These are phyloP conservation scores for Mycena leptocephala DNA, from an alignment of 768 basidiomycete genomes.

Conservation along the genomic window DNA sequence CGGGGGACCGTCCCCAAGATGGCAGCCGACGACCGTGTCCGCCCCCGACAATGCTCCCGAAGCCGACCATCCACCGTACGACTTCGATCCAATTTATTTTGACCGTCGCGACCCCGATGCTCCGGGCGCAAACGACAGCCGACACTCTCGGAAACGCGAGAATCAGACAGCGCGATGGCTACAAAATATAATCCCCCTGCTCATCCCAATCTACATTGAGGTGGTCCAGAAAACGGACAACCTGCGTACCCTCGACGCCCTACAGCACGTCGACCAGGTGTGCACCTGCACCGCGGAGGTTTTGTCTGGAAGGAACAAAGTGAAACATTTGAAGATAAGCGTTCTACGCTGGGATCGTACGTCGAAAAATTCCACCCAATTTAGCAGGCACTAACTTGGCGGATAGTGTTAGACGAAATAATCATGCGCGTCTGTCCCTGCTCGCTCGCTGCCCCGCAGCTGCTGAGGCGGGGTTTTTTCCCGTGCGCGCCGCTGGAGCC, in stretches of 20 bases:
- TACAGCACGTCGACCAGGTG: background rate
- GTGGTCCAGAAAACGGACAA: background rate
- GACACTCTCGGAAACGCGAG: background rate
- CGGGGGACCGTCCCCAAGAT: background rate
- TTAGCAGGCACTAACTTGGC: background rate
- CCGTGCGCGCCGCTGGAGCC: conserved; percentile 48
- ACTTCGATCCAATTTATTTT: background rate
- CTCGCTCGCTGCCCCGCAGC: conserved; percentile 35
- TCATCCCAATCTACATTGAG: background rate
- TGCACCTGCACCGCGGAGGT: background rate
- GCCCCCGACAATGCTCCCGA: background rate
- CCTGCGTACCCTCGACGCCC: background rate
- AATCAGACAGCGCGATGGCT: background rate
- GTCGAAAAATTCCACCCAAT: too few relatives aligned
- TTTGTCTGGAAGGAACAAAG: background rate
- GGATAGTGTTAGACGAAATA: background rate
- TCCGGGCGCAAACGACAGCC: background rate
- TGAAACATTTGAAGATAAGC: background rate
- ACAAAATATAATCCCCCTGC: background rate
- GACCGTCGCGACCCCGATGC: background rate
- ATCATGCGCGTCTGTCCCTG: background rate
- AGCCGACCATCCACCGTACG: background rate
- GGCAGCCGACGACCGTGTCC: background rate
- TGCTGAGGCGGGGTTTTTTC: conserved; percentile 44
- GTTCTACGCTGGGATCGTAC: too few relatives aligned